Evolutionary conservation across 371 early-diverging fungal genomes (phyloP), one percentile per base, ranked within the genome.

Genomic region (Apophysomyces trapeziformis): DNA sequence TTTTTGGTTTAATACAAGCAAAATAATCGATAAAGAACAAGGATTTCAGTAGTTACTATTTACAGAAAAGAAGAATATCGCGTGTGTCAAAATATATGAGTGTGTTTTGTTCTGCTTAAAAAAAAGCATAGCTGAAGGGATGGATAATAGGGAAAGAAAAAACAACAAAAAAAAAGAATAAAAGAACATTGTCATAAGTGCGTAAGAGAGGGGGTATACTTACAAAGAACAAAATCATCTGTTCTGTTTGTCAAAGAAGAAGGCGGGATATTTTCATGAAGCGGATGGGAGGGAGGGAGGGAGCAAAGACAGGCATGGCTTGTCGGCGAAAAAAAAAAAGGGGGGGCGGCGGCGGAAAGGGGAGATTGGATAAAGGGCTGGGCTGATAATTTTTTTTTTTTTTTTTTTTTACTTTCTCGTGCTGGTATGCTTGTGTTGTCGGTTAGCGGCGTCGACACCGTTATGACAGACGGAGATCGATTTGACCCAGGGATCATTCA

Each of bases 401-500:
- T 38, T n/a, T n/a, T n/a, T 8, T 4, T 1, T 13, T 13, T 38
- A 58, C 58, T 58, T 36, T 38, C 18, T 39, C 58, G 13, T 35
- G 35, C 11, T 8, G 58, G 18, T 41, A 36, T 70, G 70, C 1
- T 66, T 39, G 44, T 70, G 70, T 16, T 60, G 70, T 3, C 60
- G 47, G 9, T 60, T 54, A 61, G 63, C 62, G 44, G 69, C 69
- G 16, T 77, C 77, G 11, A 66, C 7, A 13, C 72, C 74, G 36
- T 63, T 13, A 13, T 66, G 60, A 59, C 89, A 88, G 16, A 80
- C 77, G 4, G 50, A 14, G 54, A 92, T 85, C 7, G 71, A 72
- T 75, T 89, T 73, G 74, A 95, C 81, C 92, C 92, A 95, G 38
- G 80, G 76, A 74, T 92, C 84, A 18, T 81, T 69, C 43, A 90